Base-by-base conservation (phyloP, 306 rosid species). In the Dalbergia oliveri region DNA sequence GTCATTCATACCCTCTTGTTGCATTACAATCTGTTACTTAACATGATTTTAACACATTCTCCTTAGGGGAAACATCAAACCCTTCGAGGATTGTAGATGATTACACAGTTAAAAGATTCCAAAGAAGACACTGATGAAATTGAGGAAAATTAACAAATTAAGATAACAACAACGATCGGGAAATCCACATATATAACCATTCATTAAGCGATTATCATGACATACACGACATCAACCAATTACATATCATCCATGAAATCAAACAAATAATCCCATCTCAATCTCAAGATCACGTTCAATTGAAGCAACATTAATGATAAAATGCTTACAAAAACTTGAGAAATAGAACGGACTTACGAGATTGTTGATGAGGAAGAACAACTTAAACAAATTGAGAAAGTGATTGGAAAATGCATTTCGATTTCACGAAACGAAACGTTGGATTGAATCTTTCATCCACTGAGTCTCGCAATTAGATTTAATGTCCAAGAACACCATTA, bases 401-500 rank as follows among this genome's bases (percentile, higher is more conserved):
- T 54, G 71, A 72, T 51, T 64, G 51, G 65, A 73, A 74, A 56
- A 57, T 37, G 41, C 56, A 54, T 3, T 67, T 15, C 1, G 37
- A 71, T 74, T 79, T 59, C 58, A 54, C 26, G 53, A 50, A 71
- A 71, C 44, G 19, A 50, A 77, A 64, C 45, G 72, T 5, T 72
- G 62, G 10, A 50, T 33, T 59, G 33, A 80, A 69, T 80, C 73
- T 77, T 66, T 26, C 69, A 49, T 54, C 54, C 5, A 44, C n/a
- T 79, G 34, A 34, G 66, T 61, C 72, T 77, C 65, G 64, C 53
- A 73, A 82, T 69, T 66, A 45, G 84, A 65, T 80, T 79, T 50
- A 70, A 63, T 45, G 73, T 72, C 11, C 77, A 26, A 26, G 82
- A 77, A 33, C 73, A 21, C 47, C 69, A 76, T 59, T 49, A 4